A percentile compares a stretch with the other conserved stretches of the same genome.
phyloP scores from a whole-genome alignment of 306 rosid species.

The Purshia tridentata region DNA sequence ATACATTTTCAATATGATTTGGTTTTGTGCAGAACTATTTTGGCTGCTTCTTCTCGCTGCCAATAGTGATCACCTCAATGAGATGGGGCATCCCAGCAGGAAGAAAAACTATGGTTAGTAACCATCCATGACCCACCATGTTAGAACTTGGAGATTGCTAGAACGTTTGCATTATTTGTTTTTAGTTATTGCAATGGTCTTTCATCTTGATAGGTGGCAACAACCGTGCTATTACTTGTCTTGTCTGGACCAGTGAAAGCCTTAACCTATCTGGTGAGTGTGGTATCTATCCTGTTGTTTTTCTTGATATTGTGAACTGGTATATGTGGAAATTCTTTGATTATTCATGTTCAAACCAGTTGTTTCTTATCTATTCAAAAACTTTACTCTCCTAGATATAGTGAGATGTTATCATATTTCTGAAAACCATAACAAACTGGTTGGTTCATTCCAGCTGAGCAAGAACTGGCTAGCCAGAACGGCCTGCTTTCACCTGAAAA shows the following conservation, averaged over 20 bases:
- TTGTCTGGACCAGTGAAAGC: constrained; percentile 96
- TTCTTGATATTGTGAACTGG: constrained; percentile 6
- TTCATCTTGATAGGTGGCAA: constrained; percentile 68
- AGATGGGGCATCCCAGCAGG: constrained; percentile 95
- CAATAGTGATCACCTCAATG: constrained; percentile 92
- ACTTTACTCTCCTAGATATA: constrained; percentile 10
- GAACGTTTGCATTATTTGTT: neutral
- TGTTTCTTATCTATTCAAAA: constrained; percentile 16
- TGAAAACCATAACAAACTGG: neutral
- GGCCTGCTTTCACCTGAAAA: neutral
- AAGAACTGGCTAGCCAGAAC: neutral
- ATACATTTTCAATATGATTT: neutral
- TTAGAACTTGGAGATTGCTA: neutral
- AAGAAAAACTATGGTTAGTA: constrained; percentile 90
- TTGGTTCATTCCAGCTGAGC: neutral
- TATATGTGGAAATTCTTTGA: neutral
- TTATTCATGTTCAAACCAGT: constrained; percentile 8
- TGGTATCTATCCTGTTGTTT: constrained; percentile 20
- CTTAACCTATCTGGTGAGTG: constrained; percentile 76
- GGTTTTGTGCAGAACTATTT: constrained; percentile 76
- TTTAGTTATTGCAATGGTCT: constrained; percentile 15
- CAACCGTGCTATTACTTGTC: constrained; percentile 74
- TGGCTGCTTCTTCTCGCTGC: constrained; percentile 88
- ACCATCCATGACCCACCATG: constrained; percentile 21
- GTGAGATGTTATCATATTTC: neutral